Evolutionary conservation across 2,329 filamentous ascomycete species (phyloP).

Genomic region (Pyrenophora seminiperda): DNA sequence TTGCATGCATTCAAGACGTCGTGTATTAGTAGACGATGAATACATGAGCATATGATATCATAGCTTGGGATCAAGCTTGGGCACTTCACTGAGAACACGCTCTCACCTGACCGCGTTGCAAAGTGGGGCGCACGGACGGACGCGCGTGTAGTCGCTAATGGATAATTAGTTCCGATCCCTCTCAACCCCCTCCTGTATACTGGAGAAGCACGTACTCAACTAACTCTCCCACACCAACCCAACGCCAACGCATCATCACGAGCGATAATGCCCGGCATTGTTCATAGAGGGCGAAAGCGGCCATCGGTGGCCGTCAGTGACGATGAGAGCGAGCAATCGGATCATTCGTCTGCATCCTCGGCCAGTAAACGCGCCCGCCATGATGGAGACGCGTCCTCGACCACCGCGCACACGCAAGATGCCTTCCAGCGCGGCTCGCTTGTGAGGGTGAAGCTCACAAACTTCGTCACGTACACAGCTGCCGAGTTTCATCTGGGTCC

Average conservation of each 20-base stretch:
- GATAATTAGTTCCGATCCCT: constrained; percentile 1
- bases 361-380: constrained; percentile 43
- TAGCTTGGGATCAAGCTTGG: neutral
- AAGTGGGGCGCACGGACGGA: constrained; percentile 8
- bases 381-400: constrained; percentile 37
- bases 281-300: constrained; percentile 33
- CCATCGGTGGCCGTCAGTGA: constrained; percentile 25
- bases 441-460: constrained; percentile 79
- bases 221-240: too few species aligned
- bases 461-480: constrained; percentile 94
- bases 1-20: constrained; percentile 7
- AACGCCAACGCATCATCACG: neutral
- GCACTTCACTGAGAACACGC: constrained; percentile 9
- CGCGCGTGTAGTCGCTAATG: constrained; percentile 3
- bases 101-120: constrained; percentile 22
- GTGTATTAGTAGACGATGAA: constrained; percentile 24
- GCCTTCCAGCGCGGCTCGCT: constrained; percentile 74
- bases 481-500: constrained; percentile 92
- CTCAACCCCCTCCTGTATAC: constrained; percentile 2
- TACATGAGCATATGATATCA: neutral
- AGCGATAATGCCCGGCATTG: constrained; percentile 33
- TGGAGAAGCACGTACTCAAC: constrained; percentile 1
- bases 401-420: constrained; percentile 20
- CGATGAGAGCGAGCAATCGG: constrained; percentile 27
- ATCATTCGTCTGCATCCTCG: constrained; percentile 28